Percentiles rank a stretch among this genome's conserved stretches.
phyloP scores from a whole-genome alignment of 1,284 basidiomycete genomes.

The Boletus mariae region DNA sequence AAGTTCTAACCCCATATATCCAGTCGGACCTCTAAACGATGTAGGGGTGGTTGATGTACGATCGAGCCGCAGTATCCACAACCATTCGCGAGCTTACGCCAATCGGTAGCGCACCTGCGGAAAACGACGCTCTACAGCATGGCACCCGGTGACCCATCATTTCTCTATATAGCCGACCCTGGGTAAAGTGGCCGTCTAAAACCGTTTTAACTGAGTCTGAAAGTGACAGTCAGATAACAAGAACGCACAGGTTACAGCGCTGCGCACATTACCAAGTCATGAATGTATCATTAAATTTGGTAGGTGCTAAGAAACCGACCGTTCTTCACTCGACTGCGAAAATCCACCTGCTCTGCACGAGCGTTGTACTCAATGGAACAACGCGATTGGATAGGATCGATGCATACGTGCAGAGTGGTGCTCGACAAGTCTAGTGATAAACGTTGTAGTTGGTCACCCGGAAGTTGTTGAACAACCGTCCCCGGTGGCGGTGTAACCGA shows the following conservation, averaged over 20 bases:
- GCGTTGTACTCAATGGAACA: too few relatives aligned
- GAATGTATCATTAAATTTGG: background rate
- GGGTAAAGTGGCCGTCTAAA: background rate
- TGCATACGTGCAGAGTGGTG: too few relatives aligned
- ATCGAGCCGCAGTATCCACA: background rate
- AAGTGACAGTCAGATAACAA: background rate
- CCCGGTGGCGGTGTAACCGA: too few relatives aligned
- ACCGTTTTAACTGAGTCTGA: background rate
- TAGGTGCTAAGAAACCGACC: background rate
- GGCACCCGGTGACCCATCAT: background rate
- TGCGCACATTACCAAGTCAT: background rate
- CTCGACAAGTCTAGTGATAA: too few relatives aligned
- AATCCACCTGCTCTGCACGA: too few relatives aligned
- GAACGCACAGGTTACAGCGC: background rate
- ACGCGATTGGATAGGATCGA: too few relatives aligned
- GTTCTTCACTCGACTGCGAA: background rate
- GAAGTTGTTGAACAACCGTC: too few relatives aligned
- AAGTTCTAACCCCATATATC: background rate
- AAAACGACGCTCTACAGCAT: background rate
- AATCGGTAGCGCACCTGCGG: background rate
- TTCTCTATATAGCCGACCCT: background rate
- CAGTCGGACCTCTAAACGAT: conserved; percentile 2
- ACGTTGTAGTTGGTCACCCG: too few relatives aligned
- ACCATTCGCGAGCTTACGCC: background rate
- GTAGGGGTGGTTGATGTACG: background rate